Conservation (phyloP, 768 basidiomycete species). For the Leucosporidium creatinivorum region DNA sequence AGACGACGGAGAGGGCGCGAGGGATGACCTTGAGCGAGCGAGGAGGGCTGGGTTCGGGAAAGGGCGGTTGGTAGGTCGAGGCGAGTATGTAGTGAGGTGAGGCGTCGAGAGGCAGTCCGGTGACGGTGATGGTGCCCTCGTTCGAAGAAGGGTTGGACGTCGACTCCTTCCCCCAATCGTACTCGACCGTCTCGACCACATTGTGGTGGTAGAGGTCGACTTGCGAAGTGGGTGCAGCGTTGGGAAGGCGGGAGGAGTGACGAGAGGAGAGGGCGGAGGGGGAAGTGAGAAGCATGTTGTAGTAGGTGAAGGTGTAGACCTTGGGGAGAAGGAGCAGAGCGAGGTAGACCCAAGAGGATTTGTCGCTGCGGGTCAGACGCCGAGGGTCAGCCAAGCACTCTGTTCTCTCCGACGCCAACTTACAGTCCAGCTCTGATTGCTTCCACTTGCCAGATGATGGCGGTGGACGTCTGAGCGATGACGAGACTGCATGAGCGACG, state of each 20-base stretch:
- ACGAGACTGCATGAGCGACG: neutral
- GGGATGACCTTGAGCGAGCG: neutral
- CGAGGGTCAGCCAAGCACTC: neutral
- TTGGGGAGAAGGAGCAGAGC: neutral
- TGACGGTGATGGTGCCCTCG: too few relatives aligned
- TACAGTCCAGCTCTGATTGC: neutral
- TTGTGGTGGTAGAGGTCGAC: too few relatives aligned
- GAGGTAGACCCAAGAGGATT: constrained; percentile 3
- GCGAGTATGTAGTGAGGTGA: too few relatives aligned
- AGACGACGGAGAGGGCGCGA: neutral
- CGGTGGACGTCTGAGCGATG: neutral
- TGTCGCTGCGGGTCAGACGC: neutral
- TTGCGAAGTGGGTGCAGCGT: neutral
- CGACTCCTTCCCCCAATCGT: too few relatives aligned
- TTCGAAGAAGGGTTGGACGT: too few relatives aligned
- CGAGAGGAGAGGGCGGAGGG: neutral
- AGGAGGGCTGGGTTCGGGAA: neutral
- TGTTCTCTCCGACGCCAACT: neutral
- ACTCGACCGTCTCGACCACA: too few relatives aligned
- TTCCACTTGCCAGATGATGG: neutral
- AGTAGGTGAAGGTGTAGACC: constrained; percentile 2
- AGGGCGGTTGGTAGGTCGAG: neutral
- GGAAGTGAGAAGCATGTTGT: neutral
- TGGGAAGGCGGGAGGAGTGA: neutral
- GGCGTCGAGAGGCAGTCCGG: too few relatives aligned